Base-by-base conservation (phyloP, 1,284 basidiomycete genomes). In the Cryptococcus deneoformans region DNA sequence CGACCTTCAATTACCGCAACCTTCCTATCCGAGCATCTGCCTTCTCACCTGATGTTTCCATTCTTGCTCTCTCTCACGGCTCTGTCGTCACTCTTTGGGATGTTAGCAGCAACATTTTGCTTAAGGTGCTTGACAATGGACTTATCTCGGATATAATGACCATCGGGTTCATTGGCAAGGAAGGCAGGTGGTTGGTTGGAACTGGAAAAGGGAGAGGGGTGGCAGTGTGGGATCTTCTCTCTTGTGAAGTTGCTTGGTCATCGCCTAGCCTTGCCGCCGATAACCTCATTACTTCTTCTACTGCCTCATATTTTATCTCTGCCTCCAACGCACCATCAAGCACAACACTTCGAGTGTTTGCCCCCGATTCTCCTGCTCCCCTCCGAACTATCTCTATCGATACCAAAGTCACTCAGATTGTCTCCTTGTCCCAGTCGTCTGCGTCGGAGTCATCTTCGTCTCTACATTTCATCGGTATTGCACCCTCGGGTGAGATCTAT, bases 1-100 rank as follows among this genome's bases (percentile, higher is more conserved):
- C 90, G 3, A 84, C 85, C 1, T 83, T 89, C 63, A 78, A 76
- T 40, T 89, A 89, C 73, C 88, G 87, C 42, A 80, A 82, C n/a
- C 81, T 87, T 64, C 79, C 80, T 35, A 89, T 92, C 50, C 79
- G 78, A 54, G 82, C 86, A 54, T 80, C 84, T 0, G 82, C 86
- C 0, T 97, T 92, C 85, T 91, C 93, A 6, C 83, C 83, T 1
- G 95, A 98, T 72, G 89, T 86, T 7, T 93, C 93, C 10, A 81
- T 99, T 42, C 79, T 98, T 34, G 89, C 88, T 5, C 82, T 95
- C 6, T 82, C 87, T 7, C 83, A 90, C 52, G 86, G 85, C 0
- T 72, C 82, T 20, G 84, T 86, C 57, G 82, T 95, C 50, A 86
- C 86, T 5, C 76, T 99, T 3, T 96, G 91, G 79, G 87, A 92